Evolutionary conservation across 352 stramenopile genomes (phyloP), one percentile per base, ranked within the genome.

Genomic region (Globisporangium polare): DNA sequence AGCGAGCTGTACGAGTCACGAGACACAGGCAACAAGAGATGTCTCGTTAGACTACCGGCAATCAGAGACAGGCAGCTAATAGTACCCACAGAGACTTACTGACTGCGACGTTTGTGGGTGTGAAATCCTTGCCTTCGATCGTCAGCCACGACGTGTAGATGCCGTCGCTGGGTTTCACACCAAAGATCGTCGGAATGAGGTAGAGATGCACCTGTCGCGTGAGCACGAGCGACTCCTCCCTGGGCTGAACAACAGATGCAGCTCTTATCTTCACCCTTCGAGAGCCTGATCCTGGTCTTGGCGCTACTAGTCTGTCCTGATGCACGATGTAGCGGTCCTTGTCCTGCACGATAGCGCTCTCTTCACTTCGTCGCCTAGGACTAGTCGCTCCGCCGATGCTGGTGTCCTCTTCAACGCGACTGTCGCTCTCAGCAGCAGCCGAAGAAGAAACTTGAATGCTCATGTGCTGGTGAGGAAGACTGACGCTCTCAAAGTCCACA

Each of bases 141-240:
- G 77, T 81, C 15, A 91, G 22, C 10, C 66, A 68, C 6, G 77
- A 88, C 0, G 82, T 91, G 61, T 91, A 89, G 24, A 86, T 58
- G 0, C 82, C 79, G 35, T 91, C 78, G 1, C 74, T 80, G 0
- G 79, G 76, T 2, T 68, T 54, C 2, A 89, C 71, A 15, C 72
- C 66, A 0, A 53, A 45, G 47, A 89, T 74, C 29, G 77, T 72
- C 2, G 79, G 82, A 7, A 65, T 65, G n/a, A 75, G 62, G 27
- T 85, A 88, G 2, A 91, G 61, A 20, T 67, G 71, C 20, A 86
- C 52, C 20, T 75, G 72, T 18, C 67, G 65, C 2, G 72, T 63
- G 18, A 83, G 37, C 29, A 72, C 22, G 54, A 29, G 29, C 8
- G 9, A 5, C 17, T 20, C n/a, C 2, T 41, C 26, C 49, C 26